These are phyloP conservation scores for Dictyophora rubrovolvata DNA, from an alignment of 768 basidiomycete genomes.

Conservation along the genomic window DNA sequence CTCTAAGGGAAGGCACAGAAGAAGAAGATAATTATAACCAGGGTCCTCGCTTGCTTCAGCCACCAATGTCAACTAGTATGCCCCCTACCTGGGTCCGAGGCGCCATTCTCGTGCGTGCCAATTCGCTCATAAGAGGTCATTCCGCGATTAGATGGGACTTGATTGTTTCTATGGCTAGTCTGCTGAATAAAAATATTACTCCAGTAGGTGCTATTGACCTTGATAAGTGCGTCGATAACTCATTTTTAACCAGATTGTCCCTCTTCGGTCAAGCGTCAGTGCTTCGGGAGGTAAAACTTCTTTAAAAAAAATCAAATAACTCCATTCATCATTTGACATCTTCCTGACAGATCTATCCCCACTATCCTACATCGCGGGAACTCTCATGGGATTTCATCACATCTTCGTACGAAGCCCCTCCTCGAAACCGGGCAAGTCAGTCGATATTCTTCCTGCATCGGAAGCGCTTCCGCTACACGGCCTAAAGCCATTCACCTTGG, in stretches of 20 bases:
- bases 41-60: constrained; percentile 43
- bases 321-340: not conserved
- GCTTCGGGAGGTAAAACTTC: constrained; percentile 57
- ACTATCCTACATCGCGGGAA: constrained; percentile 74
- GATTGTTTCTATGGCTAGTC: constrained; percentile 64
- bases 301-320: too few relatives aligned
- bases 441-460: constrained; percentile 5
- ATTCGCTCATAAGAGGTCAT: constrained; percentile 81
- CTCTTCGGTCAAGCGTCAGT: constrained; percentile 77
- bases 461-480: constrained; percentile 32
- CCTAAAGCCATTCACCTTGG: constrained; percentile 28
- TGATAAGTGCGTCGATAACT: not conserved
- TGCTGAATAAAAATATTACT: constrained; percentile 60
- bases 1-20: constrained; percentile 25
- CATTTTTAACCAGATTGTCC: constrained; percentile 53
- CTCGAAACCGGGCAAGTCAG: constrained; percentile 6
- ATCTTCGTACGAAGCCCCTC: constrained; percentile 41
- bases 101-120: constrained; percentile 79
- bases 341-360: constrained; percentile 52
- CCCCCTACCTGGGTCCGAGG: constrained; percentile 84
- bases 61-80: constrained; percentile 64
- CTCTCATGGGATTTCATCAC: constrained; percentile 69
- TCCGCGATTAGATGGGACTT: constrained; percentile 78
- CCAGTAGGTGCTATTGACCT: constrained; percentile 12
- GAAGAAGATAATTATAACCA: constrained; percentile 30